phyloP scores from a whole-genome alignment of 192 early-diverging fungal species.

The Mortierella alpina region DNA sequence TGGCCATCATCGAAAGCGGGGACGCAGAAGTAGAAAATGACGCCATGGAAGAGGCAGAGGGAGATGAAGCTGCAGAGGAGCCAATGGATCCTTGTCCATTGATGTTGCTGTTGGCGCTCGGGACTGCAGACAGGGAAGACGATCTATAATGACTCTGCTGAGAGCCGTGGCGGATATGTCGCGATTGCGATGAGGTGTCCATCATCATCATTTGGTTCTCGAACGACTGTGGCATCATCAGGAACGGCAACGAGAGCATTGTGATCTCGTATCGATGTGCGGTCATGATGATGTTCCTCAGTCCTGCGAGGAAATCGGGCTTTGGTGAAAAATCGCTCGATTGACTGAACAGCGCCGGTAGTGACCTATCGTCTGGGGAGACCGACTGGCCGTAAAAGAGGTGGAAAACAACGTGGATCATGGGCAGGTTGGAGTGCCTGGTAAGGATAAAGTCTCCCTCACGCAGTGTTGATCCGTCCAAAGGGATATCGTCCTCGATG shows the following conservation, averaged over 20 bases:
- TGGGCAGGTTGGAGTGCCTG: slow-evolving; percentile 78
- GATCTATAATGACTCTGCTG: slow-evolving; percentile 11
- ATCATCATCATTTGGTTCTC: slow-evolving; percentile 27
- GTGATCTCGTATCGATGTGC: slow-evolving; percentile 72
- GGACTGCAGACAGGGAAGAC: slow-evolving; percentile 3
- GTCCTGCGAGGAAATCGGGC: slow-evolving; percentile 62
- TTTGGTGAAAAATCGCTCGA: slow-evolving; percentile 31
- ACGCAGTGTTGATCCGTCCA: slow-evolving; percentile 35
- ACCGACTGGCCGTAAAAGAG: slow-evolving; percentile 62
- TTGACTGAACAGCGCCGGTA: slow-evolving; percentile 12
- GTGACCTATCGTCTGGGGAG: background rate
- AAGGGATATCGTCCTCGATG: slow-evolving; percentile 63
- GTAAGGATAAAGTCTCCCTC: slow-evolving; percentile 80
- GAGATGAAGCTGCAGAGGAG: slow-evolving; percentile 8
- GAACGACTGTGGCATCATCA: slow-evolving; percentile 65
- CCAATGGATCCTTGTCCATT: background rate
- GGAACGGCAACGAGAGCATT: slow-evolving; percentile 70
- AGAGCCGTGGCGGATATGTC: slow-evolving; percentile 14
- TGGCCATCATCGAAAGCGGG: slow-evolving; percentile 36
- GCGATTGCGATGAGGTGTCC: background rate
- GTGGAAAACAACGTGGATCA: slow-evolving; percentile 80
- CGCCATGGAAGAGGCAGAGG: slow-evolving; percentile 12
- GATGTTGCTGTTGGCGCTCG: background rate
- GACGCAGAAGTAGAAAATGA: slow-evolving; percentile 26
- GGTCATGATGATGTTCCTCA: slow-evolving; percentile 70